Evolutionary conservation across 164 flowering plant species (phyloP), one percentile per base, ranked within the genome.

Genomic region (Cinnamomum chago): DNA sequence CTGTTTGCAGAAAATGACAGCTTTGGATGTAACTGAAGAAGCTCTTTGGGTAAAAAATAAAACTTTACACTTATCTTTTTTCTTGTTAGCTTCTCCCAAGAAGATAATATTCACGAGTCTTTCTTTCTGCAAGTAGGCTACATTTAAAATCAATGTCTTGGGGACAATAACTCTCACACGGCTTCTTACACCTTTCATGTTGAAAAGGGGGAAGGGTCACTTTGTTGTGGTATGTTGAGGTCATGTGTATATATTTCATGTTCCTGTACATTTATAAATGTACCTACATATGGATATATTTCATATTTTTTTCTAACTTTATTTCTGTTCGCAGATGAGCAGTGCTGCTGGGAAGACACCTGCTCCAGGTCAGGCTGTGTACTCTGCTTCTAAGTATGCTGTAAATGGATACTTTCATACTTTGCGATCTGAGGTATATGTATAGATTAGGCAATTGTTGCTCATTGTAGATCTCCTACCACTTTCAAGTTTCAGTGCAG

Each of bases 271-370:
- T 14, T 67, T 40, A 30, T 13, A 13, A 55, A 13, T 67, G 24
- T 25, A 23, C 27, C 67, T 65, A 23, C 14, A 24, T 1, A 9
- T 55, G 35, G 11, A 40, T 40, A 40, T 40, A 40, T 40, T 40
- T 40, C 11, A 40, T 40, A 0, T 40, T 55, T 15, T 55, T 55
- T 55, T 18, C n/a, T 15, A 55, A 20, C 4, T 55, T 68, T 17
- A 50, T 20, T 40, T 27, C 20, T 65, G 30, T 76, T 73, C 50
- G 81, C 84, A 95, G 99, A 93, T 95, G 92, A 95, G 98, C 86
- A 95, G 99, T 84, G 97, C 99, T 77, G 99, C 98, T 15, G 99
- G 99, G 74, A 95, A 93, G 84, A 80, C 86, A 67, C 98, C 99
- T 75, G 90, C 99, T 71, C 96, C 99, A 22, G 98, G 98, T 65